A percentile compares a stretch with the other conserved stretches of the same genome.
These are phyloP conservation scores for Hypoxylon trugodes DNA, from an alignment of 495 filamentous ascomycete species.

Conservation along the genomic window DNA sequence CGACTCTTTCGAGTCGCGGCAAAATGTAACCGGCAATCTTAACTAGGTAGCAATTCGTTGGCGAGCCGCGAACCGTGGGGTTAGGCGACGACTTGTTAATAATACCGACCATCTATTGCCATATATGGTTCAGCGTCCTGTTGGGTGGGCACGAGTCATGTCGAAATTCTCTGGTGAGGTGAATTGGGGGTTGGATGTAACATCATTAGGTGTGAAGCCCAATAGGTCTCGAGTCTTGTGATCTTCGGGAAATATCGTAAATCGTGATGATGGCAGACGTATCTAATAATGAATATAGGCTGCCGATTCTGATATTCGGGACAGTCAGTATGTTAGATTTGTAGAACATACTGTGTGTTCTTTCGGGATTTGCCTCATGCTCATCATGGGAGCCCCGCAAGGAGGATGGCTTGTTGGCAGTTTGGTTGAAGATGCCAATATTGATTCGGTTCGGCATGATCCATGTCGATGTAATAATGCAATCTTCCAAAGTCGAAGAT, in stretches of 20 bases:
- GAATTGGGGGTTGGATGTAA: constrained; percentile 16
- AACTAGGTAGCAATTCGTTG: constrained; percentile 7
- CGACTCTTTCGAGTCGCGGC: constrained; percentile 5
- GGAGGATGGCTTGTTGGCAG: neutral
- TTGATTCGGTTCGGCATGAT: neutral
- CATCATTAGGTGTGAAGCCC: neutral
- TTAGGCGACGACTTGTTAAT: constrained; percentile 11
- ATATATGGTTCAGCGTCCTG: neutral
- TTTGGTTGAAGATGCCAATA: neutral
- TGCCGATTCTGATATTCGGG: neutral
- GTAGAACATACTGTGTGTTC: neutral
- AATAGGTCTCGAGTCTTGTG: constrained; percentile 5
- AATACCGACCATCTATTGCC: constrained; percentile 2
- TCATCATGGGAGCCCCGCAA: neutral
- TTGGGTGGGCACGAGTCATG: neutral
- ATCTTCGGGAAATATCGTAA: constrained; percentile 4
- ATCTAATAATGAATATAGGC: constrained; percentile 4
- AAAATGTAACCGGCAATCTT: neutral
- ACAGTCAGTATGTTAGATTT: neutral
- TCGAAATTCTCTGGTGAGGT: neutral
- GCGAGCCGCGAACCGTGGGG: constrained; percentile 16
- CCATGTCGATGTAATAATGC: constrained; percentile 1
- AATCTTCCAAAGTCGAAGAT: neutral
- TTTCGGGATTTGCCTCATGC: neutral
- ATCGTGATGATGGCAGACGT: constrained; percentile 28